Percentiles rank a stretch among this genome's conserved stretches.
Conservation (phyloP, 2,329 filamentous ascomycete genomes). For the Xylariaceae sp. region DNA sequence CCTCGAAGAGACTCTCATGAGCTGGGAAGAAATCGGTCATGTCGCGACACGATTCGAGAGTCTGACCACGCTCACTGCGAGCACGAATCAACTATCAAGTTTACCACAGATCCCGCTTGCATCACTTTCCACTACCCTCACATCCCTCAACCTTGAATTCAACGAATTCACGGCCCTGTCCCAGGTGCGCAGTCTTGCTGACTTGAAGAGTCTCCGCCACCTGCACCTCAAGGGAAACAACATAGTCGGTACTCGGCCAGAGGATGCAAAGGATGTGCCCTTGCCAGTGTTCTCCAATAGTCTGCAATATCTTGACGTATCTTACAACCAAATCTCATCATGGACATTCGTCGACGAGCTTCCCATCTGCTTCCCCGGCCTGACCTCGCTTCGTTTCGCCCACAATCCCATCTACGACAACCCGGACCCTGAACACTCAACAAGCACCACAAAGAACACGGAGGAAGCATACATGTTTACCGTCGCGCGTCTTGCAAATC, state of each 20-base stretch:
- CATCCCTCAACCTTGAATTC: slow-evolving; percentile 63
- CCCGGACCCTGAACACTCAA: slow-evolving; percentile 34
- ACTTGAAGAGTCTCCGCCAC: slow-evolving; percentile 49
- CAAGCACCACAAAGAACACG: slow-evolving; percentile 36
- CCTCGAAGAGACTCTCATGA: slow-evolving; percentile 61
- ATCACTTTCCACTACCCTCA: slow-evolving; percentile 47
- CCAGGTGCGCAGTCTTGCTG: slow-evolving; percentile 50
- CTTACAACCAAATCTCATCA: slow-evolving; percentile 61
- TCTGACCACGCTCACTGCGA: slow-evolving; percentile 47
- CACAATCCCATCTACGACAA: slow-evolving; percentile 78
- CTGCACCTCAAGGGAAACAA: slow-evolving; percentile 73
- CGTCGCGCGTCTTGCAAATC: slow-evolving; percentile 63
- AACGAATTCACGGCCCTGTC: slow-evolving; percentile 60
- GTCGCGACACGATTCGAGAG: slow-evolving; percentile 49
- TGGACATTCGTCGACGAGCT: slow-evolving; percentile 75
- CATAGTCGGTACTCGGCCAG: slow-evolving; percentile 45
- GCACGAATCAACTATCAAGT: slow-evolving; percentile 52
- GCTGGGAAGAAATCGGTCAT: slow-evolving; percentile 58
- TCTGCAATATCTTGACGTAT: slow-evolving; percentile 65
- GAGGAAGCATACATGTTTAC: slow-evolving; percentile 90
- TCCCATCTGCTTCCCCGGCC: slow-evolving; percentile 61
- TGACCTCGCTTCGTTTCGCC: slow-evolving; percentile 70
- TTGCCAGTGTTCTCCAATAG: slow-evolving; percentile 47
- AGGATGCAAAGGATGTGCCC: slow-evolving; percentile 22
- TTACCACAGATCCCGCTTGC: slow-evolving; percentile 41